phyloP scores from a whole-genome alignment of 75 land plant genomes.

The Larix kaempferi region DNA sequence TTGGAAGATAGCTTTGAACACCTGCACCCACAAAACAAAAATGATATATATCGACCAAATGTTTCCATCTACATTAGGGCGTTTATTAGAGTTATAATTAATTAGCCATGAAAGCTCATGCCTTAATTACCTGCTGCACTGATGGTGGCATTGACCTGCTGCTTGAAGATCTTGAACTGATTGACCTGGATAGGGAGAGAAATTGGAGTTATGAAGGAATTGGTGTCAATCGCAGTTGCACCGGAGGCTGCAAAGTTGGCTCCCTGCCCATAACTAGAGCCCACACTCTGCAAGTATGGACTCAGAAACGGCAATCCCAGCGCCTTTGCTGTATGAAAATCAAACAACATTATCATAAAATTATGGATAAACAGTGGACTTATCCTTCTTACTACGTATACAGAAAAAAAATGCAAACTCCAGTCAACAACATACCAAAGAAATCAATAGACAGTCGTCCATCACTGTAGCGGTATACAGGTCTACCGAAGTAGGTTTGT shows the following conservation, averaged over 20 bases:
- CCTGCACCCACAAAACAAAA: conserved; percentile 8
- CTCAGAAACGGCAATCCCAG: conserved; percentile 45
- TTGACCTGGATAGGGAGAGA: conserved; percentile 40
- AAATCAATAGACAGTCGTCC: conserved; percentile 21
- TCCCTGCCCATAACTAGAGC: conserved; percentile 53
- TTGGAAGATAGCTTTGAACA: conserved; percentile 9
- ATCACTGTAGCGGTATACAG: conserved; percentile 18
- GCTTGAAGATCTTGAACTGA: conserved; percentile 46
- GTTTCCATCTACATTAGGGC: no score
- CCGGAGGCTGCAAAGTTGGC: conserved; percentile 77
- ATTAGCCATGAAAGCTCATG: no score
- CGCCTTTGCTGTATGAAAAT: conserved; percentile 31
- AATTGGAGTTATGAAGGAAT: conserved; percentile 32
- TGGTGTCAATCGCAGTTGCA: conserved; percentile 17
- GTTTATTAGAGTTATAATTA: no score
- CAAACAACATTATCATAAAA: no score
- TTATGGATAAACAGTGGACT: no score
- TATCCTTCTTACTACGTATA: no score
- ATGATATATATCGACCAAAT: not conserved
- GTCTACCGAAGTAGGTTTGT: conserved; percentile 18
- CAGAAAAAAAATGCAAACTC: no score
- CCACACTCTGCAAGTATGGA: conserved; percentile 50
- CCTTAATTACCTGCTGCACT: not conserved
- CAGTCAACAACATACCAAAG: not conserved
- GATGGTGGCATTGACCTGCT: not conserved